These are phyloP conservation scores for Tolypocladium endophyticum DNA, from an alignment of 2,329 filamentous ascomycete genomes.

Conservation along the genomic window DNA sequence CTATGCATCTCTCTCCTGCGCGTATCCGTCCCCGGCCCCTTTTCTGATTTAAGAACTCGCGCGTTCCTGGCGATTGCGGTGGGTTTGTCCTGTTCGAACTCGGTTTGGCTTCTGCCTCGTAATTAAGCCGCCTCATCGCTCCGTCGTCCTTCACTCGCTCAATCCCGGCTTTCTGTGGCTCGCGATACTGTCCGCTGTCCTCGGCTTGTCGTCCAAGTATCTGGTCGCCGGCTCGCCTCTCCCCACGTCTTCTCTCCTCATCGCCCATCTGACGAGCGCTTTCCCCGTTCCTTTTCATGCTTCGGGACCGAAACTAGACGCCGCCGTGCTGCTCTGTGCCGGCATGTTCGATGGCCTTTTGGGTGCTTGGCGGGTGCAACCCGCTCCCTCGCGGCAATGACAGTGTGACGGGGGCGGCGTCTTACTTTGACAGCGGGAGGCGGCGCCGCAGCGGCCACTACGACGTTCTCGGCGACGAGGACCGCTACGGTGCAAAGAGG, in stretches of 20 bases:
- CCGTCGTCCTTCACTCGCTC: background rate
- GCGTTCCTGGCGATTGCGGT: background rate
- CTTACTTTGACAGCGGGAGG: conserved; percentile 6
- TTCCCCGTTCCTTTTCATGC: background rate
- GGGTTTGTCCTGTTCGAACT: background rate
- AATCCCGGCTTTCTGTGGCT: background rate
- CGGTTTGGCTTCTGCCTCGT: background rate
- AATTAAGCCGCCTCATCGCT: background rate
- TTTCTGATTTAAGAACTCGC: background rate
- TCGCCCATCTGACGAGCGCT: no score
- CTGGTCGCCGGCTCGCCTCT: background rate
- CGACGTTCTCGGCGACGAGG: background rate
- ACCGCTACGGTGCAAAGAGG: background rate
- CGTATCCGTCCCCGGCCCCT: background rate
- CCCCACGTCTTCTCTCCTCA: background rate
- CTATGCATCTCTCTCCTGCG: background rate
- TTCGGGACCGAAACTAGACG: background rate
- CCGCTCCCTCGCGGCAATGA: conserved; percentile 9
- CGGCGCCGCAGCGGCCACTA: background rate
- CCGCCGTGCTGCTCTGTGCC: background rate
- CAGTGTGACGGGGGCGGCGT: background rate
- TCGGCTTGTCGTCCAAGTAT: background rate
- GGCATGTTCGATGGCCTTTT: conserved; percentile 29
- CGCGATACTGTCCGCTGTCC: background rate
- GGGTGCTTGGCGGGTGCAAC: conserved; percentile 23